Base-by-base conservation (phyloP, 257 asterid genomes). In the Verbascum thapsus region DNA sequence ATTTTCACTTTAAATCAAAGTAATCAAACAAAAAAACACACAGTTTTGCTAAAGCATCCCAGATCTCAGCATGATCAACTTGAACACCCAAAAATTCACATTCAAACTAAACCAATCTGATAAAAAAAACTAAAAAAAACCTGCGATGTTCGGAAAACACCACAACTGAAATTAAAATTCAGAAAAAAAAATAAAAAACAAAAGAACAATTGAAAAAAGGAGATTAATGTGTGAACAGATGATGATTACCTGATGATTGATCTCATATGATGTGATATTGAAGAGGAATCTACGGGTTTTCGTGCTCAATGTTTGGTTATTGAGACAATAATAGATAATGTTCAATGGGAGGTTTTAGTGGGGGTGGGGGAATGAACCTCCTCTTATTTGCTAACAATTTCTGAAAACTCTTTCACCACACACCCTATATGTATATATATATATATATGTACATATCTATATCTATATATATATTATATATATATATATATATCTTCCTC, bases 41-140 rank as follows among this genome's bases (percentile, higher is more conserved):
- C 18, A 59, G 1, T 10, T 47, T 8, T 19, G 5, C n/a, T 38
- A 49, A 10, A 44, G 11, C 63, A 47, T 17, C 40, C 60, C 60
- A 34, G 74, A 73, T 68, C 67, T 63, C 20, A 7, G 53, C 64
- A 43, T 15, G 56, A 54, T 52, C 58, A 37, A 34, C 64, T 68
- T 67, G 41, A n/a, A 45, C 17, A 20, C 55, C 20, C 54, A 45
- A 49, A 22, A 63, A 41, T 63, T 62, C 47, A 44, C 62, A 12
- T 47, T 35, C 41, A 11, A 67, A 60, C 45, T 26, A 10, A 23
- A 3, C 38, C 19, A 63, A 6, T 13, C 2, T n/a, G n/a, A n/a
- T n/a, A n/a, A n/a, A n/a, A 8, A 54, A 17, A 15, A 3, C 49
- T 39, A 2, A 18, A 68, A 54, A 43, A 39, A n/a, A n/a, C n/a